A percentile compares a stretch with the other conserved stretches of the same genome.
Conservation (phyloP, 495 filamentous ascomycete species). For the Talaromyces stipitatus region DNA sequence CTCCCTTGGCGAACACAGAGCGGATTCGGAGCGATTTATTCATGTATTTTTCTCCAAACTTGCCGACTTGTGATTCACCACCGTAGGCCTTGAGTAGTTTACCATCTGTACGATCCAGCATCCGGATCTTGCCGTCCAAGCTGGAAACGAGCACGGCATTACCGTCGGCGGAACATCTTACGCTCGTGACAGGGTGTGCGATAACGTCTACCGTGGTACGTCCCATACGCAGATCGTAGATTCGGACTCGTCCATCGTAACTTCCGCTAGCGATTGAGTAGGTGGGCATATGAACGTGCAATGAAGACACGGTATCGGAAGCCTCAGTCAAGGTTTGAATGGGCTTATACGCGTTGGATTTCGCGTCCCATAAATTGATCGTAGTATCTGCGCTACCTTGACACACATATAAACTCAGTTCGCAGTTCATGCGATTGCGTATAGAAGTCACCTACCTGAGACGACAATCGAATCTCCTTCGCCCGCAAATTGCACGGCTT, state of each 20-base stretch:
- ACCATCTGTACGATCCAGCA: conserved; percentile 76
- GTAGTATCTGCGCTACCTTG: conserved; percentile 71
- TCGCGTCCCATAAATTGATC: conserved; percentile 80
- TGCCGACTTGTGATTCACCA: conserved; percentile 25
- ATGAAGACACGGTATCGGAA: conserved; percentile 60
- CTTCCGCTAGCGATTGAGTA: conserved; percentile 53
- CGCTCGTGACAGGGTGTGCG: conserved; percentile 51
- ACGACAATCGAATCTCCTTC: conserved; percentile 61
- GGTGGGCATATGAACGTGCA: conserved; percentile 41
- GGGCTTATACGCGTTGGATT: conserved; percentile 53
- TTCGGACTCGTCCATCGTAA: conserved; percentile 77
- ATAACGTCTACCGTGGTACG: conserved; percentile 62
- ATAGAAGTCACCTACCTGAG: conserved; percentile 33
- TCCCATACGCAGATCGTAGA: conserved; percentile 86
- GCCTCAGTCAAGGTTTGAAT: conserved; percentile 76
- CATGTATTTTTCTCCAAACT: conserved; percentile 29
- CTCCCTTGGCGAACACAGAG: conserved; percentile 62
- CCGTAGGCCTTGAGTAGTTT: conserved; percentile 65
- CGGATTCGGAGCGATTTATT: conserved; percentile 67
- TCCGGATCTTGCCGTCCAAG: conserved; percentile 66
- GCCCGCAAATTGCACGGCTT: conserved; percentile 70
- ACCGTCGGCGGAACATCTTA: conserved; percentile 61
- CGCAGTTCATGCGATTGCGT: not conserved
- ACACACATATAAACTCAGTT: not conserved
- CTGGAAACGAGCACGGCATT: conserved; percentile 67